Conservation (phyloP, 306 rosid species). For the Inga laurina region DNA sequence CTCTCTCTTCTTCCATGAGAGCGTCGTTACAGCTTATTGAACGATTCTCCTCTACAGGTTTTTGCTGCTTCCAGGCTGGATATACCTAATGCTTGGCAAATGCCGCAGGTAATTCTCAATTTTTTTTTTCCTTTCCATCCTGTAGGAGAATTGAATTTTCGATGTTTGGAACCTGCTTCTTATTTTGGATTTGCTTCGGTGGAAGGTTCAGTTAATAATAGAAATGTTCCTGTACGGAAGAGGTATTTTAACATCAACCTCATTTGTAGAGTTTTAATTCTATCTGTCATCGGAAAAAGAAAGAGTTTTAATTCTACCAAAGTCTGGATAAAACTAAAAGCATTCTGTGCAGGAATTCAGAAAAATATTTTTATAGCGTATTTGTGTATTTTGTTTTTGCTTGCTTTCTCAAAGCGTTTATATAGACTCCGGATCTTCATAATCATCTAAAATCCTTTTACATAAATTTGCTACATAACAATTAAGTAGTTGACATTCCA, state of each 20-base stretch:
- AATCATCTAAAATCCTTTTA: not conserved
- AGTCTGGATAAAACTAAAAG: not conserved
- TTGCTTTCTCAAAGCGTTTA: not conserved
- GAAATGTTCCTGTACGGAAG: not conserved
- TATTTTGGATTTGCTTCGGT: not conserved
- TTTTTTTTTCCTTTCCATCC: not conserved
- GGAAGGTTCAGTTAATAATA: not conserved
- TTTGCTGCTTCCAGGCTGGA: conserved; percentile 84
- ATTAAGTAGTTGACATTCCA: not conserved
- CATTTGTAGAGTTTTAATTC: not conserved
- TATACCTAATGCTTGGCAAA: conserved; percentile 83
- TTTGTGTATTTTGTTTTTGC: not conserved
- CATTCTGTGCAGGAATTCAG: not conserved
- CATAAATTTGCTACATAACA: not conserved
- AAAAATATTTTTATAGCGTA: not conserved
- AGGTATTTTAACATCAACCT: not conserved
- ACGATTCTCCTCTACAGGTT: conserved; percentile 24
- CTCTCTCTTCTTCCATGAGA: not conserved
- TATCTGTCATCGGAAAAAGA: too few relatives aligned
- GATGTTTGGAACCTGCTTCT: not conserved
- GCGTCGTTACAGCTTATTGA: not conserved
- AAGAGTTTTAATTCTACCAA: not conserved
- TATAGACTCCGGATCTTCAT: not conserved
- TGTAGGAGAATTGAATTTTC: not conserved
- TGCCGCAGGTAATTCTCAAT: conserved; percentile 73